Evolutionary conservation across 192 early-diverging fungal genomes (phyloP).

Genomic region (Backusella australiensis): DNA sequence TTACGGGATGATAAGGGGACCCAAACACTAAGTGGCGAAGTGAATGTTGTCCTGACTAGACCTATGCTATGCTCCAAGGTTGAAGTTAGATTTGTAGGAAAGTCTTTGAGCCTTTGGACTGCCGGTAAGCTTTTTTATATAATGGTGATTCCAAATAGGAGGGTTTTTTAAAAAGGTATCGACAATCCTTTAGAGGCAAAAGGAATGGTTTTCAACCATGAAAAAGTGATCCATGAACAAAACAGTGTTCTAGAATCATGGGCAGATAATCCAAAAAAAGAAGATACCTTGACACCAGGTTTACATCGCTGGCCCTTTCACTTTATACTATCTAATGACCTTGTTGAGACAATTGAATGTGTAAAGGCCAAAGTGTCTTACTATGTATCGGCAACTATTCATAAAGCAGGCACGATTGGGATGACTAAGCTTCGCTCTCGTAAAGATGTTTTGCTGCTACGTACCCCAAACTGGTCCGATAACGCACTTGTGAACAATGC

Average conservation of each 20-base stretch:
- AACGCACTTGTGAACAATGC: constrained; percentile 10
- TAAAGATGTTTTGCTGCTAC: constrained; percentile 21
- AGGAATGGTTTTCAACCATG: constrained; percentile 7
- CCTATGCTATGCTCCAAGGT: neutral
- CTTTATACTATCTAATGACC: constrained; percentile 23
- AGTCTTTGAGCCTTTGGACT: neutral
- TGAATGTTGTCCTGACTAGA: neutral
- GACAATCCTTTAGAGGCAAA: neutral
- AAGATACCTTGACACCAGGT: neutral
- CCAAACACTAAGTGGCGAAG: neutral
- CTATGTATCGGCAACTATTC: constrained; percentile 19
- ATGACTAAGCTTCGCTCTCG: constrained; percentile 15
- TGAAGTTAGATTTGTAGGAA: neutral
- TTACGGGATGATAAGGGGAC: neutral
- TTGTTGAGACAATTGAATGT: constrained; percentile 33
- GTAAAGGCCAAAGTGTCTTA: constrained; percentile 28
- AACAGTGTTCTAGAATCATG: constrained; percentile 14
- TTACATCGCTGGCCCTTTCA: constrained; percentile 31
- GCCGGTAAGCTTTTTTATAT: neutral
- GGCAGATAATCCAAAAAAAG: neutral
- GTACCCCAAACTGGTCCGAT: constrained; percentile 24
- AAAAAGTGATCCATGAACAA: constrained; percentile 33
- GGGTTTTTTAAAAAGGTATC: neutral
- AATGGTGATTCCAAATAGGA: neutral
- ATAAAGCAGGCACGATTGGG: neutral